A percentile compares a stretch with the other conserved stretches of the same genome.
Conservation (phyloP, 345 rosid genomes). For the Citrus sp. region DNA sequence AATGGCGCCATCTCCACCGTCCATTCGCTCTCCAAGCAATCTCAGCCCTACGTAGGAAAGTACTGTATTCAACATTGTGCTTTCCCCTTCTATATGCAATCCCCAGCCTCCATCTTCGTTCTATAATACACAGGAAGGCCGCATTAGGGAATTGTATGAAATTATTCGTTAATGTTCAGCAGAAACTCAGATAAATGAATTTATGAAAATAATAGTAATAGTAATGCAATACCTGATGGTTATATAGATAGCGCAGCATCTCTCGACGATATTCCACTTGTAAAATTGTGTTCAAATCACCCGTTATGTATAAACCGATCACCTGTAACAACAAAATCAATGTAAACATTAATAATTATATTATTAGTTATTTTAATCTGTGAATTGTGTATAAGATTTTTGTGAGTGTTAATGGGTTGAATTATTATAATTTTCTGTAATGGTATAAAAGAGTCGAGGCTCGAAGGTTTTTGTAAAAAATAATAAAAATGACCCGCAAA, state of each 20-base stretch:
- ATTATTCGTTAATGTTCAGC: too few relatives aligned
- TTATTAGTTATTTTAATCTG: neutral
- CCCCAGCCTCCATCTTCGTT: conserved; percentile 86
- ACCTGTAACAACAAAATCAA: conserved; percentile 30
- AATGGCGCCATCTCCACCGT: conserved; percentile 40
- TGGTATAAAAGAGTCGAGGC: too few relatives aligned
- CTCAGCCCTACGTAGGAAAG: conserved; percentile 51
- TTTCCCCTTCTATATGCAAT: conserved; percentile 59
- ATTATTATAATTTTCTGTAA: too few relatives aligned
- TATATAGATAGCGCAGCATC: conserved; percentile 53
- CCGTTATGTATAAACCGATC: conserved; percentile 50
- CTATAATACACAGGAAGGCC: conserved; percentile 16
- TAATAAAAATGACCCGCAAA: too few relatives aligned
- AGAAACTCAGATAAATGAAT: too few relatives aligned
- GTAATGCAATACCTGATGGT: conserved; percentile 53
- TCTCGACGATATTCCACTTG: conserved; percentile 34
- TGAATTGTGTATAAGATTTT: neutral
- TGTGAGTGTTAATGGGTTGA: too few relatives aligned
- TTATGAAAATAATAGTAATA: neutral
- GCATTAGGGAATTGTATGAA: neutral
- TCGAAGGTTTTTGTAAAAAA: too few relatives aligned
- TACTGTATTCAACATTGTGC: conserved; percentile 53
- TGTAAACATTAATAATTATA: too few relatives aligned
- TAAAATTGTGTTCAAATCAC: conserved; percentile 33
- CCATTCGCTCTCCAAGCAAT: conserved; percentile 41